Percentiles rank a stretch among this genome's conserved stretches.
phyloP scores from a whole-genome alignment of 1,284 basidiomycete genomes.

The Ceraceosorus bombacis region DNA sequence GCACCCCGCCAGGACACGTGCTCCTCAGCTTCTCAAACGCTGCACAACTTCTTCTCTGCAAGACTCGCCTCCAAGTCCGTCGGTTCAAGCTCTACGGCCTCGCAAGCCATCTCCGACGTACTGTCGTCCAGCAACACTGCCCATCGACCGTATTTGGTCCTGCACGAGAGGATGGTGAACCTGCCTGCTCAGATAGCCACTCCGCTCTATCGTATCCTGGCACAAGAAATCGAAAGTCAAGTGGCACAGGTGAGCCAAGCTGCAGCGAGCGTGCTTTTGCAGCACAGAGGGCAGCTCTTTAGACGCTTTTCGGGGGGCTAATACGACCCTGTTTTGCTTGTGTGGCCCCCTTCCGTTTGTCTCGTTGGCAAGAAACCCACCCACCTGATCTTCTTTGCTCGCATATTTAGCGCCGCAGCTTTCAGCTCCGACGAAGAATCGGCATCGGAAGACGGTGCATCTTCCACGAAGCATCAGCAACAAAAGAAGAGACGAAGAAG shows the following conservation, averaged over 20 bases:
- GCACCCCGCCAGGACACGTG: constrained; percentile 11
- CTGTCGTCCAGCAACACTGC: constrained; percentile 1
- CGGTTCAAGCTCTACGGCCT: constrained; percentile 15
- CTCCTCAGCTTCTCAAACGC: not conserved
- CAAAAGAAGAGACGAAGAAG: too few relatives aligned
- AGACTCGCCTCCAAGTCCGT: constrained; percentile 21
- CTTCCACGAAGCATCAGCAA: too few relatives aligned
- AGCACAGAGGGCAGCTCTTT: not conserved
- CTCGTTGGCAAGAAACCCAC: constrained; percentile 20
- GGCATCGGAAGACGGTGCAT: not conserved
- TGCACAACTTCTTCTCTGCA: constrained; percentile 27
- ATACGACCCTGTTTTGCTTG: not conserved
- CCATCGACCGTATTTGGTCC: constrained; percentile 16
- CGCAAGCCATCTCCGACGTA: not conserved
- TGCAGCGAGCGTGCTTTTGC: not conserved
- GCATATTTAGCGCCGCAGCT: constrained; percentile 41
- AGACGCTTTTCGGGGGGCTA: not conserved
- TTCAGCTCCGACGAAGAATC: constrained; percentile 37
- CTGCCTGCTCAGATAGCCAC: constrained; percentile 38
- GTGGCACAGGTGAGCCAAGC: not conserved
- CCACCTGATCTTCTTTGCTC: constrained; percentile 40
- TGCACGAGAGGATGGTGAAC: constrained; percentile 47
- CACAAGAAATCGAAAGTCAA: constrained; percentile 25
- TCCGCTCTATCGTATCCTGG: constrained; percentile 43
- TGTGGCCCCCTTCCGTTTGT: not conserved